Evolutionary conservation across 2,329 filamentous ascomycete genomes (phyloP).

Genomic region (Gaeumannomyces sp.): DNA sequence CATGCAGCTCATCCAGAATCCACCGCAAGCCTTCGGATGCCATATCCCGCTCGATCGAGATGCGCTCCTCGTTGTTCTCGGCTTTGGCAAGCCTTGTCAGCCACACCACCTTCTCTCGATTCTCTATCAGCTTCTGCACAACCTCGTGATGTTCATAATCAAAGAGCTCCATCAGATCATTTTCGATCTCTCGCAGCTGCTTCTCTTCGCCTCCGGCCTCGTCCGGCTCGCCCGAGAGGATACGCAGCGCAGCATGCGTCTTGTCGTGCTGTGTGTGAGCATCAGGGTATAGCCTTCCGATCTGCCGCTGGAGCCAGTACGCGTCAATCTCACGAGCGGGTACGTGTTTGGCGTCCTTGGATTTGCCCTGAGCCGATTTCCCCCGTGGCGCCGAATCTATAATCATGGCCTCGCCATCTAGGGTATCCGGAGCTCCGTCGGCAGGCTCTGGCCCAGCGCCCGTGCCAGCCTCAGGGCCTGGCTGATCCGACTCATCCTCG

Average conservation of each 20-base stretch:
- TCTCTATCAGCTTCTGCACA: constrained; percentile 83
- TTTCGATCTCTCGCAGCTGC: constrained; percentile 86
- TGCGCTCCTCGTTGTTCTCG: constrained; percentile 70
- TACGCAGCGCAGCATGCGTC: constrained; percentile 74
- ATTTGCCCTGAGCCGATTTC: constrained; percentile 38
- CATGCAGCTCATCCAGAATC: constrained; percentile 83
- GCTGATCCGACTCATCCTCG: constrained; percentile 49
- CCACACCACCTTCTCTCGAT: constrained; percentile 93
- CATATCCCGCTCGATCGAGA: constrained; percentile 84
- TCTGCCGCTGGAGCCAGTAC: constrained; percentile 93
- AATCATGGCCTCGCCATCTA: constrained; percentile 71
- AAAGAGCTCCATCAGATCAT: constrained; percentile 96
- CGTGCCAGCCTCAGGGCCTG: constrained; percentile 46
- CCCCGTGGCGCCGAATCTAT: constrained; percentile 61
- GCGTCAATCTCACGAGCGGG: constrained; percentile 89
- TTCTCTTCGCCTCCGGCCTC: constrained; percentile 72
- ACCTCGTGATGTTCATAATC: constrained; percentile 95
- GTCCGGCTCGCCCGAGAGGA: constrained; percentile 70
- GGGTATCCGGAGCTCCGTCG: constrained; percentile 43
- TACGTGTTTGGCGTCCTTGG: constrained; percentile 56
- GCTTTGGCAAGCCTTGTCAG: constrained; percentile 80
- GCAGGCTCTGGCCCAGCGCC: constrained; percentile 33
- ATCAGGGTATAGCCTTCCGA: constrained; percentile 82
- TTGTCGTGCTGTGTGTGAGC: constrained; percentile 92
- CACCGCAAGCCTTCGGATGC: constrained; percentile 76